A percentile compares a stretch with the other conserved stretches of the same genome.
Conservation (phyloP, 345 rosid genomes). For the Camelina hispida region DNA sequence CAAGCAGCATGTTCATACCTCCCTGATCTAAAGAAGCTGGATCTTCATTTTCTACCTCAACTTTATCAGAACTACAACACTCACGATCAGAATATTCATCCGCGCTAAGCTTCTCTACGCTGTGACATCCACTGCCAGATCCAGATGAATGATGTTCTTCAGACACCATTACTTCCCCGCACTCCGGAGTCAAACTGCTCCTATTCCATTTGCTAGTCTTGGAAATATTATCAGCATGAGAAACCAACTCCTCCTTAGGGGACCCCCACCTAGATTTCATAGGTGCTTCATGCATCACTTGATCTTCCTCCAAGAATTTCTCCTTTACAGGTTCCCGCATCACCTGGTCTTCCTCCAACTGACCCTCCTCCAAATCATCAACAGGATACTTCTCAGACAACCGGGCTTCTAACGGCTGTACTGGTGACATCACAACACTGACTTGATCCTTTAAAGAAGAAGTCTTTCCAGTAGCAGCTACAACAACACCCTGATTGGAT, state of each 20-base stretch:
- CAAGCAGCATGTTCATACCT: conserved; percentile 61
- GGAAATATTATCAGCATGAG: conserved; percentile 40
- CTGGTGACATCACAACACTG: conserved; percentile 30
- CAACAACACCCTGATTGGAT: conserved; percentile 39
- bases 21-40: conserved; percentile 32
- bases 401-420: conserved; percentile 30
- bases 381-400: conserved; percentile 3
- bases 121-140: conserved; percentile 42
- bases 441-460: conserved; percentile 6
- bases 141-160: conserved; percentile 44
- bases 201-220: conserved; percentile 32
- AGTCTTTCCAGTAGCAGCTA: conserved; percentile 26
- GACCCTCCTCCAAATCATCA: conserved; percentile 46
- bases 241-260: conserved; percentile 32
- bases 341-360: conserved; percentile 52
- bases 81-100: conserved; percentile 46
- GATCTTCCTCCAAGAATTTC: conserved; percentile 50
- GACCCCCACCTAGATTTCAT: conserved; percentile 75
- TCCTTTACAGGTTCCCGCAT: conserved; percentile 30
- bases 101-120: conserved; percentile 29
- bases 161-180: conserved; percentile 50
- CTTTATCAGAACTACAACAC: conserved; percentile 35
- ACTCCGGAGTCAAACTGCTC: conserved; percentile 50
- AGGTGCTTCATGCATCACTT: conserved; percentile 45
- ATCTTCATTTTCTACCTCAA: conserved; percentile 47